Conservation (phyloP, 2,329 filamentous ascomycete genomes). For the Cryoendolithus antarcticus region DNA sequence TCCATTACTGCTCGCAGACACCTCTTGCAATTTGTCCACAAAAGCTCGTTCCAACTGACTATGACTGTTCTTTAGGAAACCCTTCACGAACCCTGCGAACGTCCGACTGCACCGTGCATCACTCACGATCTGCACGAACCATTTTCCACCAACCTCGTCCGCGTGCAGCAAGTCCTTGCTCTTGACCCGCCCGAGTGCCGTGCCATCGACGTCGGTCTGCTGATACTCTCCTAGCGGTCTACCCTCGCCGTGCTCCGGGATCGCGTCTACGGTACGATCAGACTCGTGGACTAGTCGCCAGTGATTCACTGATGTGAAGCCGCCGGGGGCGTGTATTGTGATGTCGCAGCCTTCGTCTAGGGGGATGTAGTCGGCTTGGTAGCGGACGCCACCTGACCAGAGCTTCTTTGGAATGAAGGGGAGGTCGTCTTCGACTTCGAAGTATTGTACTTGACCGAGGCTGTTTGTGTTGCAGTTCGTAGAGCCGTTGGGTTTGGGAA, state of each 20-base stretch:
- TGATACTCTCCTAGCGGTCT: slow-evolving; percentile 2
- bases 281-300: slow-evolving; percentile 15
- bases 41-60: slow-evolving; percentile 18
- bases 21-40: slow-evolving; percentile 16
- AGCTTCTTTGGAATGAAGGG: slow-evolving; percentile 23
- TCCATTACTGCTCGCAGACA: neutral
- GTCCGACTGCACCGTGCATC: slow-evolving; percentile 20
- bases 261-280: neutral
- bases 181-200: slow-evolving; percentile 7
- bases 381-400: slow-evolving; percentile 22
- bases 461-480: slow-evolving; percentile 2
- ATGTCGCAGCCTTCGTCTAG: slow-evolving; percentile 22
- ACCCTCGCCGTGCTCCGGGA: neutral
- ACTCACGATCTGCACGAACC: slow-evolving; percentile 22
- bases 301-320: slow-evolving; percentile 22
- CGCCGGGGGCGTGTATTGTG: slow-evolving; percentile 22
- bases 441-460: slow-evolving; percentile 9
- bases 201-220: slow-evolving; percentile 7
- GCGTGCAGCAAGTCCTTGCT: slow-evolving; percentile 15
- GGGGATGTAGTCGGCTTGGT: slow-evolving; percentile 19
- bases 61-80: slow-evolving; percentile 22
- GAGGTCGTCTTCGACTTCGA: slow-evolving; percentile 24
- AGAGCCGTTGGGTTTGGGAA: slow-evolving; percentile 4
- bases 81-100: slow-evolving; percentile 23
- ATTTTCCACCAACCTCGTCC: slow-evolving; percentile 11